Conservation (phyloP, 441 rosid species). For the Jatropha podagrica region DNA sequence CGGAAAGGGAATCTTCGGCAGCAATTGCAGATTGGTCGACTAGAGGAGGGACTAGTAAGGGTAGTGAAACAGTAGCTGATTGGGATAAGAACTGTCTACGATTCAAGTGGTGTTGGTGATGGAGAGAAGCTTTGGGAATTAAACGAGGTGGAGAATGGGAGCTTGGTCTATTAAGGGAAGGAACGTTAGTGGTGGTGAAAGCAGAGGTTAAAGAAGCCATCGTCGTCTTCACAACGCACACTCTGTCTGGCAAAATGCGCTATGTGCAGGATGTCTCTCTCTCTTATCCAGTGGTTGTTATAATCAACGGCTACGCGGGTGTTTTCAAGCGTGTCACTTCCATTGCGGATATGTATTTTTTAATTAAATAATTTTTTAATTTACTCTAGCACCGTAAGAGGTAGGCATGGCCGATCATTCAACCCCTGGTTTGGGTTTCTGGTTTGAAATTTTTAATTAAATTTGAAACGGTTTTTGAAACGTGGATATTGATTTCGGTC, state of each 20-base stretch:
- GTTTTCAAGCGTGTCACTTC: conserved; percentile 25
- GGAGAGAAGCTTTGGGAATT: conserved; percentile 34
- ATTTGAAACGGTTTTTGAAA: too few relatives aligned
- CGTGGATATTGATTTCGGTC: too few relatives aligned
- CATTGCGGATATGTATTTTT: too few relatives aligned
- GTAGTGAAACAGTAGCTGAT: conserved; percentile 42
- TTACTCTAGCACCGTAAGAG: too few relatives aligned
- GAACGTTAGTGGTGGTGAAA: conserved; percentile 31
- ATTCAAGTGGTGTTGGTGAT: conserved; percentile 27
- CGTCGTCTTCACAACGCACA: background rate
- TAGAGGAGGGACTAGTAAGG: conserved; percentile 37
- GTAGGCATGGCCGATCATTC: too few relatives aligned
- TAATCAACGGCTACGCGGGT: conserved; percentile 37
- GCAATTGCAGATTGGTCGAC: conserved; percentile 25
- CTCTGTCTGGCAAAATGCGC: background rate
- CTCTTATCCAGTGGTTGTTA: conserved; percentile 31
- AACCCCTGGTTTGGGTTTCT: too few relatives aligned
- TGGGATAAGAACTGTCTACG: conserved; percentile 61
- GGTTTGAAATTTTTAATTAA: too few relatives aligned
- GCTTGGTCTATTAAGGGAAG: conserved; percentile 23
- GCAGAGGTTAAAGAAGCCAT: conserved; percentile 60
- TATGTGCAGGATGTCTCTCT: background rate
- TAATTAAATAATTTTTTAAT: too few relatives aligned
- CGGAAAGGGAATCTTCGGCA: conserved; percentile 59
- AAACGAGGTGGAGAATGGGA: conserved; percentile 17